Conservation (phyloP, 2,329 filamentous ascomycete genomes). For the Bipolaris bicolor region DNA sequence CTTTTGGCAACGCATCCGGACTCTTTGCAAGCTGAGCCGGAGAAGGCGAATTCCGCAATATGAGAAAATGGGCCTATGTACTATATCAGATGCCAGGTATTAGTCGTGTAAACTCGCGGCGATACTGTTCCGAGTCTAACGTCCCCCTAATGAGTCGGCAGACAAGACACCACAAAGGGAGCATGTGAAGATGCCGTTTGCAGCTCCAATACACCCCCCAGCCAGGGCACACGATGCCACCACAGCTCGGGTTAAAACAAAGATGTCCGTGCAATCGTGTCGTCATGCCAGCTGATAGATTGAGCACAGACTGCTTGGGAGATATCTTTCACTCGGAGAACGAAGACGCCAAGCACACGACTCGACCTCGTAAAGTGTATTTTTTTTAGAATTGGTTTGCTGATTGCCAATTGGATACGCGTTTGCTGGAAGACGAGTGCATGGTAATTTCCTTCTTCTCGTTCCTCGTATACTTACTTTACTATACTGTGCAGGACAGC, state of each 20-base stretch:
- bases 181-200: not conserved
- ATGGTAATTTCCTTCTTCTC: not conserved
- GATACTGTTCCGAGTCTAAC: not conserved
- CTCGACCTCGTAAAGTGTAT: not conserved
- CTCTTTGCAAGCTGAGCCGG: not conserved
- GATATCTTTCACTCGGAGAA: not conserved
- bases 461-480: not conserved
- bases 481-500: not conserved
- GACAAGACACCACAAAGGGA: not conserved
- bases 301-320: slow-evolving; percentile 1
- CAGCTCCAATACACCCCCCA: not conserved
- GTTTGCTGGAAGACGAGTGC: not conserved
- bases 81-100: not conserved
- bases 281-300: not conserved
- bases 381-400: not conserved
- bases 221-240: not conserved
- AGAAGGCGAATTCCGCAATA: not conserved
- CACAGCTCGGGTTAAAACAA: not conserved
- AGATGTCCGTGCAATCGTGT: not conserved
- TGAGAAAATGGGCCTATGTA: not conserved
- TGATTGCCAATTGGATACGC: not conserved
- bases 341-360: not conserved
- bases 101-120: too few relatives aligned
- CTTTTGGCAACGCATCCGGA: not conserved
- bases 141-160: not conserved